phyloP scores from a whole-genome alignment of 306 rosid genomes.

The Vigna nakashimae region DNA sequence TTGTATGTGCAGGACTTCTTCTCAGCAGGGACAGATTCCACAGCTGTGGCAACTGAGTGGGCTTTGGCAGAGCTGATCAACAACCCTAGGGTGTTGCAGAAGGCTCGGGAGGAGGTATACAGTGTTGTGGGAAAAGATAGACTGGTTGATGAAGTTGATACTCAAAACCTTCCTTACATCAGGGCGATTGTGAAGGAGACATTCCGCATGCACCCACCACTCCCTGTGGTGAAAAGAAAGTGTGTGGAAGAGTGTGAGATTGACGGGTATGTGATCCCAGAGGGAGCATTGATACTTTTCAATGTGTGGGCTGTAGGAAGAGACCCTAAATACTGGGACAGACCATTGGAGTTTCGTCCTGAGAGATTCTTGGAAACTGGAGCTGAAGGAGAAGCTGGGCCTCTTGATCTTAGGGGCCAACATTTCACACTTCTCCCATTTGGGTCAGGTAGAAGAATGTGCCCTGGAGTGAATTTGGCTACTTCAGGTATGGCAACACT shows the following conservation, averaged over 20 bases:
- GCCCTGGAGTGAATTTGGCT: no score
- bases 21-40: slow-evolving; percentile 52
- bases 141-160: slow-evolving; percentile 53
- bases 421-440: no score
- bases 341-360: slow-evolving; percentile 29
- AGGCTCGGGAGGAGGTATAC: slow-evolving; percentile 54
- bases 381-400: no score
- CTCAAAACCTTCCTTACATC: slow-evolving; percentile 57
- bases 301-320: slow-evolving; percentile 63
- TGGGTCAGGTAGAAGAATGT: no score
- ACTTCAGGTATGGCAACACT: no score
- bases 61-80: slow-evolving; percentile 59
- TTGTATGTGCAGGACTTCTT: slow-evolving; percentile 52
- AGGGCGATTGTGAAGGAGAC: slow-evolving; percentile 64
- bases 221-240: slow-evolving; percentile 49
- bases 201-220: slow-evolving; percentile 64
- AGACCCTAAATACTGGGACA: slow-evolving; percentile 59
- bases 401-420: no score
- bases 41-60: slow-evolving; percentile 52
- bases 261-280: slow-evolving; percentile 47
- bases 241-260: slow-evolving; percentile 49
- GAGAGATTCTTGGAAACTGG: no score
- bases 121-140: slow-evolving; percentile 50
- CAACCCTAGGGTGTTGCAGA: slow-evolving; percentile 53
- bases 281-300: slow-evolving; percentile 45